A percentile compares a stretch with the other conserved stretches of the same genome.
These are phyloP conservation scores for Friedmanniomyces simplex DNA, from an alignment of 495 filamentous ascomycete species.

Conservation along the genomic window DNA sequence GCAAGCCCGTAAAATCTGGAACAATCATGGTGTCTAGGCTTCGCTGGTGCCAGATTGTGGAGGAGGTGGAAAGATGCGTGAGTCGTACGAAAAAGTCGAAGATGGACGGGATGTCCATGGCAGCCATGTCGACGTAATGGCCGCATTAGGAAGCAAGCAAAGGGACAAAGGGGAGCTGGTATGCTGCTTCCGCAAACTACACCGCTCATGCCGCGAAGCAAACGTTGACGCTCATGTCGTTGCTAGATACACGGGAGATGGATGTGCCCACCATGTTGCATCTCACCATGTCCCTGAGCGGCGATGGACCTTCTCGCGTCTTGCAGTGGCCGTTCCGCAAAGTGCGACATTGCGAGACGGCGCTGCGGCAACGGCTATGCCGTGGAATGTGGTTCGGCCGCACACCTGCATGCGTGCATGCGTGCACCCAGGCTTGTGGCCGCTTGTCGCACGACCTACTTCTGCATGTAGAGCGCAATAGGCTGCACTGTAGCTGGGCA, in stretches of 20 bases:
- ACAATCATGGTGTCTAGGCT: constrained; percentile 3
- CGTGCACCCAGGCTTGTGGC: not conserved
- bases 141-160: not conserved
- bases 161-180: not conserved
- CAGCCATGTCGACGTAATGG: not conserved
- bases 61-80: not conserved
- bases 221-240: not conserved
- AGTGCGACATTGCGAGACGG: not conserved
- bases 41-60: not conserved
- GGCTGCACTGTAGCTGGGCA: too few species aligned
- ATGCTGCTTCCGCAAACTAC: not conserved
- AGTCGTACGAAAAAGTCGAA: not conserved
- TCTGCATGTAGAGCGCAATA: not conserved
- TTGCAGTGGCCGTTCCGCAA: too few species aligned
- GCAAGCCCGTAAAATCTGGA: not conserved
- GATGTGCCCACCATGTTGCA: too few species aligned
- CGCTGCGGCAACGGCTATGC: not conserved
- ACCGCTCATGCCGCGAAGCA: not conserved
- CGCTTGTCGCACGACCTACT: not conserved
- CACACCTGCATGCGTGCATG: not conserved
- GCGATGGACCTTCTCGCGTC: not conserved
- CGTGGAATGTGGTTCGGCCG: not conserved
- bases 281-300: too few species aligned
- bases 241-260: not conserved
- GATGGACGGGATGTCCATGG: not conserved